Evolutionary conservation across 1,284 basidiomycete species (phyloP), one percentile per base, ranked within the genome.

Genomic region (Hemileia vastatrix): DNA sequence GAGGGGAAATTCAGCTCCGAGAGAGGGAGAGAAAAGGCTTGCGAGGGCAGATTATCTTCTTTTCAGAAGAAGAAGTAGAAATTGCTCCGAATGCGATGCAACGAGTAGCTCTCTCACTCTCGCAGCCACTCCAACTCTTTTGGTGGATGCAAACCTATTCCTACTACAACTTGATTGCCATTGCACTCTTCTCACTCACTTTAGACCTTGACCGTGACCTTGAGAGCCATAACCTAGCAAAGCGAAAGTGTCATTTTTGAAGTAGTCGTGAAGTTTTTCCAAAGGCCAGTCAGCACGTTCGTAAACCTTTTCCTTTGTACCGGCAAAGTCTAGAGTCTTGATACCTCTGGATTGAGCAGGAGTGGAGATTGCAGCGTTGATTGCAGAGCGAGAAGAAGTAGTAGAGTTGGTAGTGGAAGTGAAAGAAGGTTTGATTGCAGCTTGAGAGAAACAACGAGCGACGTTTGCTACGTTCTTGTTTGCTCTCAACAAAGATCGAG

Each of bases 181-280:
- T n/a, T 18, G n/a, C 2, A 47, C 27, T 27, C 27, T 27, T 27
- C 27, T 27, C 2, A 68, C 67, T 67, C 60, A 70, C 67, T 40
- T 40, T 9, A 40, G 36, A 40, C 36, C 36, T 40, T 40, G 36
- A 40, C 36, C 36, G 15, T 40, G 36, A 40, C 36, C 36, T 15
- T 40, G 36, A 40, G 36, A 40, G 13, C 36, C 36, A 15, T 40
- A 40, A 40, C 36, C 36, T 9, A 40, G 36, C 15, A 40, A 40
- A 40, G 36, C 36, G 36, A 40, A 40, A 15, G 36, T 40, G 15
- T 40, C 36, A 15, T 40, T 40, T 15, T 40, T 40, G 36, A 40
- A 40, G 36, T 40, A 40, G 15, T 40, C 36, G 36, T 40, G 36
- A 11, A 40, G 15, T 21, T 40, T 40, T 15, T 40, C 36, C 15